phyloP scores from a whole-genome alignment of 1,139 yeast genomes.

The Yamadazyma dendronema region DNA sequence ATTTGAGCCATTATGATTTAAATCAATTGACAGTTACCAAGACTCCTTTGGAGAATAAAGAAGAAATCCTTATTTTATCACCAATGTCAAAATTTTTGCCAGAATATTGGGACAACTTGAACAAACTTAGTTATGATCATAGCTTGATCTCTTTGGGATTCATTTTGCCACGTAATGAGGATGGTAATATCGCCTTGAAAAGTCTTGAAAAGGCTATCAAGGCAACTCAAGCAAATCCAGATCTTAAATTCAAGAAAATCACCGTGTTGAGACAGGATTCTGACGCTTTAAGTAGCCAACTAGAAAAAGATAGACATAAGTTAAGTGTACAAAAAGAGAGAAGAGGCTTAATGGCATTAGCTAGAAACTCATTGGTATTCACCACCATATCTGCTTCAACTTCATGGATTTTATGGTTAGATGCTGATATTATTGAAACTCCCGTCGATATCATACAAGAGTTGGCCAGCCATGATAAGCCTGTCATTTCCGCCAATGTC shows the following conservation, averaged over 20 bases:
- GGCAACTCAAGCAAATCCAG: conserved; percentile 51
- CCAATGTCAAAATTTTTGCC: conserved; percentile 86
- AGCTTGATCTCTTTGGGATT: conserved; percentile 84
- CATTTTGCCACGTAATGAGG: conserved; percentile 75
- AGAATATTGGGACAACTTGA: conserved; percentile 83
- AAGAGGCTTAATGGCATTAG: conserved; percentile 87
- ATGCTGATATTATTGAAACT: conserved; percentile 89
- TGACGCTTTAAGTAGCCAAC: conserved; percentile 63
- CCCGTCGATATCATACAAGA: conserved; percentile 83
- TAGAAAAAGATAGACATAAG: conserved; percentile 73
- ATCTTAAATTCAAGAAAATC: conserved; percentile 68
- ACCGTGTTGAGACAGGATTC: conserved; percentile 91
- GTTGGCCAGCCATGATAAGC: conserved; percentile 80
- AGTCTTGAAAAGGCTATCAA: conserved; percentile 73
- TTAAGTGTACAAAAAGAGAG: conserved; percentile 83
- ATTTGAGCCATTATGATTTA: conserved; percentile 81
- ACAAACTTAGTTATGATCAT: conserved; percentile 77
- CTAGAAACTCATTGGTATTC: conserved; percentile 85
- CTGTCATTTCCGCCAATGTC: conserved; percentile 88
- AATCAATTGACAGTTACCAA: conserved; percentile 71
- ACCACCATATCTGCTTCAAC: conserved; percentile 89
- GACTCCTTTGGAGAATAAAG: conserved; percentile 69
- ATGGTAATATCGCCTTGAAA: conserved; percentile 77
- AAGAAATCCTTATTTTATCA: conserved; percentile 78
- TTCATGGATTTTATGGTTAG: conserved; percentile 95